Evolutionary conservation across 164 flowering plant species (phyloP).

Genomic region (Stephania yunnanensis): DNA sequence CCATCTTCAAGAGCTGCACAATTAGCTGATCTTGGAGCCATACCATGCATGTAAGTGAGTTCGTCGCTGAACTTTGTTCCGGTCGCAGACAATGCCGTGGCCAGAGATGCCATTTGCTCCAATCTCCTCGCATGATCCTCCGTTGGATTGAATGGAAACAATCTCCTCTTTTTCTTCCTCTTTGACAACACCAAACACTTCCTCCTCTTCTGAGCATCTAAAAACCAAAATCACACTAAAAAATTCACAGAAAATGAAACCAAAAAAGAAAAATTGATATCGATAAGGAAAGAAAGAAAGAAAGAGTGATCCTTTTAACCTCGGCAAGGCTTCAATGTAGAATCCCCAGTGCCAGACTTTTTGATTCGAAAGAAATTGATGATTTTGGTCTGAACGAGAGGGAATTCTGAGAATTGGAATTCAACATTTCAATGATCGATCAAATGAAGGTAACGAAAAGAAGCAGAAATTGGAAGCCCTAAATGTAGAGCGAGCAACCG

Average conservation of each 20-base stretch:
- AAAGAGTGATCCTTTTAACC: constrained; percentile 29
- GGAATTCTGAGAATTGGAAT: constrained; percentile 48
- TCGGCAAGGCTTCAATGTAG: constrained; percentile 18
- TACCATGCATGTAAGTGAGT: constrained; percentile 67
- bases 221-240: neutral
- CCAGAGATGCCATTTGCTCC: constrained; percentile 86
- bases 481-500: neutral
- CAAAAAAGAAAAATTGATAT: neutral
- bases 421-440: constrained; percentile 4
- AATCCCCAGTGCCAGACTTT: constrained; percentile 31
- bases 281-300: neutral
- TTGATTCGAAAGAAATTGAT: constrained; percentile 84
- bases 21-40: constrained; percentile 82
- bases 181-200: constrained; percentile 48
- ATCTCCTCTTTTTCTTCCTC: constrained; percentile 78
- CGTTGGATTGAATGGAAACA: constrained; percentile 65
- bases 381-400: constrained; percentile 86
- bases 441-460: neutral
- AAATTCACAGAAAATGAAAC: neutral
- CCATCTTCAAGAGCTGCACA: constrained; percentile 55
- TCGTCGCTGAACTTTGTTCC: constrained; percentile 65
- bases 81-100: constrained; percentile 71
- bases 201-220: constrained; percentile 47
- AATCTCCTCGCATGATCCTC: constrained; percentile 62
- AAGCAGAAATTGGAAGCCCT: neutral